Percentiles rank a stretch among this genome's conserved stretches.
These are phyloP conservation scores for Penicillium steckii DNA, from an alignment of 495 filamentous ascomycete species.

Conservation along the genomic window DNA sequence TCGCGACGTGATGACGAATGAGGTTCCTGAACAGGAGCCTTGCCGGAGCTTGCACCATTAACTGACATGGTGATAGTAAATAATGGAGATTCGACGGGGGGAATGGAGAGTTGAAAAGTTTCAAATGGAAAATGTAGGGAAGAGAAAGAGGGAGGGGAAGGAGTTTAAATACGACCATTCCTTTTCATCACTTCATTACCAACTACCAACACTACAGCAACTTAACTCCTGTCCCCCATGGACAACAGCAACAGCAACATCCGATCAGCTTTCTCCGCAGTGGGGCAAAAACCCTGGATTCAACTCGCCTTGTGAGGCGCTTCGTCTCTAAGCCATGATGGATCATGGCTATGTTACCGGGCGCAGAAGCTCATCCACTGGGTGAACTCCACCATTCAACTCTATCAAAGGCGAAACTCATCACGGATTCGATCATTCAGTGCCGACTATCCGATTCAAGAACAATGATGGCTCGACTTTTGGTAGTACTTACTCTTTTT, in stretches of 20 bases:
- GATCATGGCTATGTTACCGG: too few species aligned
- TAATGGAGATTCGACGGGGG: neutral
- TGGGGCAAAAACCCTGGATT: conserved; percentile 6
- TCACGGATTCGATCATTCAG: neutral
- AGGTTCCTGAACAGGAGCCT: conserved; percentile 35
- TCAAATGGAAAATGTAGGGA: neutral
- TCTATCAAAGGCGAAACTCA: too few species aligned
- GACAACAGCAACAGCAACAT: too few species aligned
- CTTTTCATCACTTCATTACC: too few species aligned
- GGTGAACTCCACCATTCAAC: too few species aligned
- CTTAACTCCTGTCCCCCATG: too few species aligned
- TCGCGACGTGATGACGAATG: conserved; percentile 12
- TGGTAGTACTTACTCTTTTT: neutral
- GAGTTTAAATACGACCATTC: conserved; percentile 12
- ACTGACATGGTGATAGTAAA: conserved; percentile 25
- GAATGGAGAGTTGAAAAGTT: neutral
- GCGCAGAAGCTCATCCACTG: conserved; percentile 4
- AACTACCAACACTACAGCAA: too few species aligned
- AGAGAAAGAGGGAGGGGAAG: neutral
- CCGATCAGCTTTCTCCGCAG: conserved; percentile 11
- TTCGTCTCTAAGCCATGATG: neutral
- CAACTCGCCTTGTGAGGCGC: neutral
- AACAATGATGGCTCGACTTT: neutral
- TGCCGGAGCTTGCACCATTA: conserved; percentile 35
- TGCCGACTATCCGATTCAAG: conserved; percentile 15